A percentile compares a stretch with the other conserved stretches of the same genome.
phyloP scores from a whole-genome alignment of 768 basidiomycete genomes.

The Russula foetens region DNA sequence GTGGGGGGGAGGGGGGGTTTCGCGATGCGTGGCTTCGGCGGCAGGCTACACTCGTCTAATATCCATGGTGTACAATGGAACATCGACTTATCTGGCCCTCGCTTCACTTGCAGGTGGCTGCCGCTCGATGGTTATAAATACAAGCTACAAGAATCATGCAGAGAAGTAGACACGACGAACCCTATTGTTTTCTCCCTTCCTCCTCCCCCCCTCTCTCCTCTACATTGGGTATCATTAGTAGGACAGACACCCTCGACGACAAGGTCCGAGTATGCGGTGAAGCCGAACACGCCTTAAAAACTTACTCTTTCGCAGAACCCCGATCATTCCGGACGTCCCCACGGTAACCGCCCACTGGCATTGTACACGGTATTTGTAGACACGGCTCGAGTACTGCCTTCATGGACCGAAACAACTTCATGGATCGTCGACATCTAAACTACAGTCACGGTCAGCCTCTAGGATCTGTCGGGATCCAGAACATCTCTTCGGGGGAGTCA shows the following conservation, averaged over 20 bases:
- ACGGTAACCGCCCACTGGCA: not conserved
- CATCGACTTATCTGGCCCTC: not conserved
- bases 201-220: not conserved
- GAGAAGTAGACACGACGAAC: not conserved
- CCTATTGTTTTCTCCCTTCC: not conserved
- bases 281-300: not conserved
- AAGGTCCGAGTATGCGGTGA: not conserved
- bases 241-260: not conserved
- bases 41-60: not conserved
- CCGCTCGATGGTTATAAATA: not conserved
- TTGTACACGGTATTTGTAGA: not conserved
- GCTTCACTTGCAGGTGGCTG: not conserved
- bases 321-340: not conserved
- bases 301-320: not conserved
- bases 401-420: not conserved
- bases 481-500: not conserved
- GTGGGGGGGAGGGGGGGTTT: not conserved
- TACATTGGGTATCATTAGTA: not conserved
- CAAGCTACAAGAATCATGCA: not conserved
- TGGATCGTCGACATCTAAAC: not conserved
- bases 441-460: not conserved
- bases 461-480: not conserved
- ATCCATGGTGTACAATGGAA: not conserved
- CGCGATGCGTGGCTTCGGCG: not conserved
- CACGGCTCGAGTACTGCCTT: not conserved